Conservation (phyloP, 345 rosid genomes). For the Geranium rotundifolium region DNA sequence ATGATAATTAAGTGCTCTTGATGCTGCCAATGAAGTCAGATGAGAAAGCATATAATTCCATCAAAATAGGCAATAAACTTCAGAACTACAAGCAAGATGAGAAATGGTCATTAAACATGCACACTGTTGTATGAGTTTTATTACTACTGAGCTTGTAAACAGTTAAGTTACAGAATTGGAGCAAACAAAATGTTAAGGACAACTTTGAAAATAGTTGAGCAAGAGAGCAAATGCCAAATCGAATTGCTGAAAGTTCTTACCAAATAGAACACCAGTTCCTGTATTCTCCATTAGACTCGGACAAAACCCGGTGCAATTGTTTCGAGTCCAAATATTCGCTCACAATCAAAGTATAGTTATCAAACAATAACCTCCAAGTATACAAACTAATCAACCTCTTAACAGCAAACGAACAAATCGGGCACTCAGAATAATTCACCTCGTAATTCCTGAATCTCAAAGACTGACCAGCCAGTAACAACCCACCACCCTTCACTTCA, state of each 20-base stretch:
- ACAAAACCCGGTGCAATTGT: no score
- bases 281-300: no score
- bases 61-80: not conserved
- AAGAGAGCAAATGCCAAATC: not conserved
- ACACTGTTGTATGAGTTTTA: no score
- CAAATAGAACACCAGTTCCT: not conserved
- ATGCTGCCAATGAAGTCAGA: not conserved
- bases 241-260: not conserved
- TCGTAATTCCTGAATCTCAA: conserved; percentile 47
- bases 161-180: not conserved
- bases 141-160: no score
- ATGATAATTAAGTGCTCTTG: not conserved
- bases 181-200: not conserved
- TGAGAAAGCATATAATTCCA: not conserved
- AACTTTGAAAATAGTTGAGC: not conserved
- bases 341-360: conserved; percentile 86
- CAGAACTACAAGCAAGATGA: not conserved
- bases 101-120: not conserved
- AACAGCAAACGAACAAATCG: conserved; percentile 72
- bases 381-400: conserved; percentile 70
- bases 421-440: conserved; percentile 54
- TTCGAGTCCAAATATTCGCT: conserved; percentile 78
- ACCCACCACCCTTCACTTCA: conserved; percentile 50
- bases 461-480: conserved; percentile 72
- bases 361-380: conserved; percentile 93